Base-by-base conservation (phyloP, 192 early-diverging fungal species). In the Diversispora epigaea region DNA sequence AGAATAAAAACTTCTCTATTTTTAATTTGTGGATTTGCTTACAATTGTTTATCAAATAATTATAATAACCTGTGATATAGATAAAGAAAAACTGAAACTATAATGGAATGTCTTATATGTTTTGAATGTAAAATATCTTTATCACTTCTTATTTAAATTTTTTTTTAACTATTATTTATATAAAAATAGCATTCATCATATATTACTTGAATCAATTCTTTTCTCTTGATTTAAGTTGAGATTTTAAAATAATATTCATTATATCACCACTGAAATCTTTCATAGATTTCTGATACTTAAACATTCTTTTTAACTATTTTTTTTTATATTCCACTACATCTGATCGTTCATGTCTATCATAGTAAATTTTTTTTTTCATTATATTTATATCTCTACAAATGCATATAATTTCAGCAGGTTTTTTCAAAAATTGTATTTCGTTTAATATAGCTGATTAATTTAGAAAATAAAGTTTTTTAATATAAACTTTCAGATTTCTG, bases 131-230 rank as follows among this genome's bases (percentile, higher is more conserved):
- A 61, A 46, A 40, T 60, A 63, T 64, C 11, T 25, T 77, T 55
- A 56, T 67, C 65, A 43, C 58, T 22, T 47, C 39, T 41, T 44
- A 49, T 56, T 39, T 45, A 77, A 44, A 77, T 46, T 52, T 40
- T 77, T 32, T 45, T 58, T 22, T 44, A 46, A 17, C 57, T 49
- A 62, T 77, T 49, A 56, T 77, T 77, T 62, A 58, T 25, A 61
- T 77, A 77, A 52, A 70, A 77, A 15, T 70, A 46, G 32, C 68
- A 62, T 69, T 77, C 57, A 61, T 77, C 57, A 61, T 70, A 52
- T 6, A 45, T 77, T 12, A 71, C 43, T 60, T 39, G 21, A 4
- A 71, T 19, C 4, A 19, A 19, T 57, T 58, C 54, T 57, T 71
- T 58, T 55, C 32, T 14, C 12, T 10, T 40, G 3, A 49, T 3